These are phyloP conservation scores for Boletus sp. DNA, from an alignment of 768 basidiomycete species.

Conservation along the genomic window DNA sequence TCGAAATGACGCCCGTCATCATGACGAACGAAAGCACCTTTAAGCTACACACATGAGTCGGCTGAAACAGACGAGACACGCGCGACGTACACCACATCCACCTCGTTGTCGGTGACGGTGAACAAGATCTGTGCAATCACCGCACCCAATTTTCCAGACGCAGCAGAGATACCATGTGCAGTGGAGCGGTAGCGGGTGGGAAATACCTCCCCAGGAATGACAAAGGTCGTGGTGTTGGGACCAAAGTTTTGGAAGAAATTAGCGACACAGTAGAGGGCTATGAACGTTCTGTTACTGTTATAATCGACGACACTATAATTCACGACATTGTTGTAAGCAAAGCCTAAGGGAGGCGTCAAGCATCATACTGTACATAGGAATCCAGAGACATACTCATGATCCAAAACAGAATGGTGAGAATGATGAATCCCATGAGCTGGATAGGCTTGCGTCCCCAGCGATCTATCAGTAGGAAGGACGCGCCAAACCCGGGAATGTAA, in stretches of 20 bases:
- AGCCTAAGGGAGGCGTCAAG: slow-evolving; percentile 42
- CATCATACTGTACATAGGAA: not conserved
- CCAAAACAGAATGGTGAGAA: too few relatives aligned
- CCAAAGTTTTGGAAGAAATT: slow-evolving; percentile 88
- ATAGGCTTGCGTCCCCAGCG: slow-evolving; percentile 61
- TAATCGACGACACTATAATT: too few relatives aligned
- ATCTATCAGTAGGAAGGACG: slow-evolving; percentile 60
- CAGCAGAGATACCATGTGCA: slow-evolving; percentile 59
- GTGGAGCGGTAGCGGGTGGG: slow-evolving; percentile 84
- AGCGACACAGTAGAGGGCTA: slow-evolving; percentile 74
- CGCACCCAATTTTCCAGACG: too few relatives aligned
- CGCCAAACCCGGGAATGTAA: slow-evolving; percentile 73
- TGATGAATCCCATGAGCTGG: too few relatives aligned
- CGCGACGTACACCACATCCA: not conserved
- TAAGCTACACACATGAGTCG: slow-evolving; percentile 23
- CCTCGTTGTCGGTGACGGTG: not conserved
- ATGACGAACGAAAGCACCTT: slow-evolving; percentile 79
- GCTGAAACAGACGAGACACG: not conserved
- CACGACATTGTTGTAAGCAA: slow-evolving; percentile 59
- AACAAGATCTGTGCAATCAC: slow-evolving; percentile 48
- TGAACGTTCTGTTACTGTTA: slow-evolving; percentile 70
- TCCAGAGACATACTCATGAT: slow-evolving; percentile 49
- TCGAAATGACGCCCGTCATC: slow-evolving; percentile 77
- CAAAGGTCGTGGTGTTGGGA: slow-evolving; percentile 72
- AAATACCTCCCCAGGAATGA: slow-evolving; percentile 77